Evolutionary conservation across 805 yeast genomes (phyloP).

Genomic region (Alloascoidea hylecoeti): DNA sequence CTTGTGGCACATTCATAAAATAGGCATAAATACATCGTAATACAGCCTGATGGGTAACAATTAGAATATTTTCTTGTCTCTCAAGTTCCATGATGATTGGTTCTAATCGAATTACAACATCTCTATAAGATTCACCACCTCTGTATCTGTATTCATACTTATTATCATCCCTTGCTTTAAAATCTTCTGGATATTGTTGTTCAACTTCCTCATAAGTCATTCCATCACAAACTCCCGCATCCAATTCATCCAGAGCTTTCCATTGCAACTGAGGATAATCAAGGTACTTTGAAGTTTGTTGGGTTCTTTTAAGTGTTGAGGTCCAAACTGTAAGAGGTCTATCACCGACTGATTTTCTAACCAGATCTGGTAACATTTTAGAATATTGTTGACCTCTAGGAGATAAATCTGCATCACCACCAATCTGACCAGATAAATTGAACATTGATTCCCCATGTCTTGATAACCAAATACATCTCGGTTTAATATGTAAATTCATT

Average conservation of each 20-base stretch:
- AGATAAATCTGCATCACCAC: conserved; percentile 84
- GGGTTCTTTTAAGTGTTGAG: conserved; percentile 80
- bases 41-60: conserved; percentile 96
- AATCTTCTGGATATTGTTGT: conserved; percentile 77
- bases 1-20: conserved; percentile 97
- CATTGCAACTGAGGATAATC: conserved; percentile 78
- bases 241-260: conserved; percentile 95
- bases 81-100: conserved; percentile 98
- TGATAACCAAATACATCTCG: conserved; percentile 84
- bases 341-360: conserved; percentile 39
- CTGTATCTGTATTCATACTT: conserved; percentile 92
- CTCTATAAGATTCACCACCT: conserved; percentile 95
- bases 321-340: conserved; percentile 85
- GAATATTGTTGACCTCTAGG: conserved; percentile 81
- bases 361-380: conserved; percentile 62
- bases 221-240: conserved; percentile 97
- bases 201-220: conserved; percentile 92
- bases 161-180: conserved; percentile 89
- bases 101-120: conserved; percentile 86
- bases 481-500: conserved; percentile 89
- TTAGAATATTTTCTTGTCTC: conserved; percentile 89
- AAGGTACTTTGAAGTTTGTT: conserved; percentile 76
- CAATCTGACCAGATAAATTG: conserved; percentile 88
- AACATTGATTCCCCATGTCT: conserved; percentile 93
- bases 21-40: conserved; percentile 93